Percentiles rank a stretch among this genome's conserved stretches.
Evolutionary conservation across 148 eudicot genomes (phyloP).

Genomic region (Camellia granthamiana): DNA sequence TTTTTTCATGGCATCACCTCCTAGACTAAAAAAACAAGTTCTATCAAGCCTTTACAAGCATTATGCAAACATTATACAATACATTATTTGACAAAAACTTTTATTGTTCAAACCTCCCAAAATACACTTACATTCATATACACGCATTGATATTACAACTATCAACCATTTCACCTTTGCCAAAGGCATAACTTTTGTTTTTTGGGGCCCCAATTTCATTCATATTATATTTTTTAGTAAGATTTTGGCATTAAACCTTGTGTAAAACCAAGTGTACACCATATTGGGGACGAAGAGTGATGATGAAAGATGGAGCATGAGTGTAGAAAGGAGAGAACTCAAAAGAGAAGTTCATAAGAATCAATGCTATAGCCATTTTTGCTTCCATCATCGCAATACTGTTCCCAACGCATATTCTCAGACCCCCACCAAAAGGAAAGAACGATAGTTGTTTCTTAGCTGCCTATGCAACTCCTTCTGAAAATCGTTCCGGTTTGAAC

Average conservation of each 20-base stretch:
- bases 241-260: neutral
- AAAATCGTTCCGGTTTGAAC: constrained; percentile 59
- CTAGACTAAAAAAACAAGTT: no score
- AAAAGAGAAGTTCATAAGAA: constrained; percentile 33
- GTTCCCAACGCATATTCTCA: constrained; percentile 52
- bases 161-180: no score
- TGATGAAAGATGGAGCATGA: constrained; percentile 47
- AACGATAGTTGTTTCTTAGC: constrained; percentile 32
- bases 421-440: constrained; percentile 57
- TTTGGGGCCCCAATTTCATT: no score
- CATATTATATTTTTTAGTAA: no score
- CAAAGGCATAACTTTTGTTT: no score
- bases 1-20: no score
- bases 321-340: constrained; percentile 47
- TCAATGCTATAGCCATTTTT: constrained; percentile 45
- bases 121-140: no score
- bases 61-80: no score
- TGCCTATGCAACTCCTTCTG: constrained; percentile 49
- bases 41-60: no score
- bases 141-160: no score
- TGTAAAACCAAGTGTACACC: constrained; percentile 50
- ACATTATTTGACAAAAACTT: no score
- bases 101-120: no score
- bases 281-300: constrained; percentile 41
- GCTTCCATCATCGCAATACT: constrained; percentile 50